These are phyloP conservation scores for Termitomyces sp. DNA, from an alignment of 768 basidiomycete species.

Conservation along the genomic window DNA sequence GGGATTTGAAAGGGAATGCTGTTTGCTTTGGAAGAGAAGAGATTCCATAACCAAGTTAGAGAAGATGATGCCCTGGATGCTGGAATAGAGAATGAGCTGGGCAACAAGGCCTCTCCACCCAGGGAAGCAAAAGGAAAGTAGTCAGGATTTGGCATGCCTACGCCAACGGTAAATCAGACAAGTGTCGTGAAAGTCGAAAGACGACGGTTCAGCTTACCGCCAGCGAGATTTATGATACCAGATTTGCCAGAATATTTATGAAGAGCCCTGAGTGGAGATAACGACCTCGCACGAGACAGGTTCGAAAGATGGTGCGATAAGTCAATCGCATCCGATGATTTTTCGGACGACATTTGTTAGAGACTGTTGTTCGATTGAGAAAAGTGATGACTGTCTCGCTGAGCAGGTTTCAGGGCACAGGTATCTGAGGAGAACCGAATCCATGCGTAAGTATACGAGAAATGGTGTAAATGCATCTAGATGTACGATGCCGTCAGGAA, in stretches of 20 bases:
- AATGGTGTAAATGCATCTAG: too few relatives aligned
- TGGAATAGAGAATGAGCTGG: too few relatives aligned
- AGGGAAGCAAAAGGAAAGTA: too few relatives aligned
- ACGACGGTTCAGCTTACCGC: conserved; percentile 37
- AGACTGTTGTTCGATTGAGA: not conserved
- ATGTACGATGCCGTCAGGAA: not conserved
- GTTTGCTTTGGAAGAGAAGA: too few relatives aligned
- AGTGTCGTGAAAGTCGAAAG: conserved; percentile 8
- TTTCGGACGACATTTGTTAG: conserved; percentile 17
- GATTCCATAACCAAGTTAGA: too few relatives aligned
- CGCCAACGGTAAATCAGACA: too few relatives aligned
- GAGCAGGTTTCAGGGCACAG: not conserved
- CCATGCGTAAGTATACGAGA: too few relatives aligned
- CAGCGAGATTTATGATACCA: conserved; percentile 36
- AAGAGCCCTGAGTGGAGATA: conserved; percentile 31
- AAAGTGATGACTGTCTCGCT: not conserved
- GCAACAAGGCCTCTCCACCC: too few relatives aligned
- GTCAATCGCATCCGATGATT: conserved; percentile 48
- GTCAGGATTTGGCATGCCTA: too few relatives aligned
- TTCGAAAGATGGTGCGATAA: conserved; percentile 28
- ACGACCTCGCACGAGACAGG: not conserved
- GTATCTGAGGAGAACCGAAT: not conserved
- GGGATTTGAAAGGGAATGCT: too few relatives aligned
- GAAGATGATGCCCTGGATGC: too few relatives aligned
- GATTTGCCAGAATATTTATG: conserved; percentile 52